A percentile compares a stretch with the other conserved stretches of the same genome.
Conservation (phyloP, 768 basidiomycete genomes). For the Panaeolus papilionaceus region DNA sequence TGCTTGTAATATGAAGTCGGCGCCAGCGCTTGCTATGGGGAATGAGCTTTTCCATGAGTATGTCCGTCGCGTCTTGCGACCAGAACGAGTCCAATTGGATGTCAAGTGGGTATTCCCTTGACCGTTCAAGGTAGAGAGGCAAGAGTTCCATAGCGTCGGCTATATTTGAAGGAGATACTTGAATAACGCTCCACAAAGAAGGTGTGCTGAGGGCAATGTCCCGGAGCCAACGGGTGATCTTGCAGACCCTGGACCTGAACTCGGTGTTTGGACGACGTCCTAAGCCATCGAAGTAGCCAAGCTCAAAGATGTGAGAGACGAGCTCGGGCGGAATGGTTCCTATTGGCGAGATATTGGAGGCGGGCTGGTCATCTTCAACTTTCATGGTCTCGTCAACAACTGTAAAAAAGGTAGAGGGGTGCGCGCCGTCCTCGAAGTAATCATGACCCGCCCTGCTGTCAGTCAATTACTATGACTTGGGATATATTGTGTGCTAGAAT, state of each 20-base stretch:
- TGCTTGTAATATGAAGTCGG: slow-evolving; percentile 32
- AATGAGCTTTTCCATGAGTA: slow-evolving; percentile 30
- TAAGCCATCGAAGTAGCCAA: slow-evolving; percentile 30
- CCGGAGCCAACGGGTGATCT: slow-evolving; percentile 33
- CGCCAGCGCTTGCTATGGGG: slow-evolving; percentile 38
- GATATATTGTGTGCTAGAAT: slow-evolving; percentile 11
- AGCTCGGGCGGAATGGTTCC: slow-evolving; percentile 37
- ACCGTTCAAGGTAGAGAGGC: slow-evolving; percentile 32
- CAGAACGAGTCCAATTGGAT: slow-evolving; percentile 38
- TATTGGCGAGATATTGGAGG: slow-evolving; percentile 22
- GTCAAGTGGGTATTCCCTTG: slow-evolving; percentile 35
- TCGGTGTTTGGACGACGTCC: slow-evolving; percentile 21
- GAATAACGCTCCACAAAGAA: slow-evolving; percentile 39
- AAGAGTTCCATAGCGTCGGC: slow-evolving; percentile 28
- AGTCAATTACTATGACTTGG: slow-evolving; percentile 17
- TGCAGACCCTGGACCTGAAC: slow-evolving; percentile 27
- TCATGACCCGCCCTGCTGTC: slow-evolving; percentile 18
- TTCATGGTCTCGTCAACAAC: neutral
- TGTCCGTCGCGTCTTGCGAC: slow-evolving; percentile 28
- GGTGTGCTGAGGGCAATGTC: slow-evolving; percentile 33
- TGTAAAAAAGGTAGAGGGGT: neutral
- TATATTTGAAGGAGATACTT: slow-evolving; percentile 33
- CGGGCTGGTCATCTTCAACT: neutral
- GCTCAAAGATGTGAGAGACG: slow-evolving; percentile 35
- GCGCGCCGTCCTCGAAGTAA: slow-evolving; percentile 24